Conservation (phyloP, 257 asterid genomes). For the Fraxinus anomala region DNA sequence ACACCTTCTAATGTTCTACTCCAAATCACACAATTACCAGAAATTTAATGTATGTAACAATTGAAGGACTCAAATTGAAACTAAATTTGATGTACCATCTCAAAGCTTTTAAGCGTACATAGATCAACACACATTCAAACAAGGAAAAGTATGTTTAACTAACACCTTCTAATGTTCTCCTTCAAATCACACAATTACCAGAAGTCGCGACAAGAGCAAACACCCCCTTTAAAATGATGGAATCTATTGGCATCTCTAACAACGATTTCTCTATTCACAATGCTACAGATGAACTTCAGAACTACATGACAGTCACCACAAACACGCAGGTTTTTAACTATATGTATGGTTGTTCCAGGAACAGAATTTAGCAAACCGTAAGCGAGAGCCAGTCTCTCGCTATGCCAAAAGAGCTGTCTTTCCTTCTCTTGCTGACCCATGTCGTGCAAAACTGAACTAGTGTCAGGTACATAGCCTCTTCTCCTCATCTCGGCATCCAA, state of each 20-base stretch:
- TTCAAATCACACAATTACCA: slow-evolving; percentile 40
- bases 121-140: neutral
- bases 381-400: slow-evolving; percentile 77
- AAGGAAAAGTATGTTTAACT: neutral
- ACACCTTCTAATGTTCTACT: neutral
- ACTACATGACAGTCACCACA: slow-evolving; percentile 73
- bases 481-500: slow-evolving; percentile 66
- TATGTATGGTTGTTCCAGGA: slow-evolving; percentile 50
- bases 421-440: slow-evolving; percentile 76
- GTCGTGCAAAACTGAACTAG: slow-evolving; percentile 66
- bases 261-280: slow-evolving; percentile 49
- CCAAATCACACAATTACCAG: slow-evolving; percentile 40
- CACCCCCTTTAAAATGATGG: slow-evolving; percentile 68
- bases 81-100: too few relatives aligned
- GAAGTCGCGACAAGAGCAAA: slow-evolving; percentile 63
- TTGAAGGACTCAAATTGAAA: too few relatives aligned
- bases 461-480: slow-evolving; percentile 72
- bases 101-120: neutral
- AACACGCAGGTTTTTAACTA: slow-evolving; percentile 67
- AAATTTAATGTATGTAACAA: slow-evolving; percentile 14
- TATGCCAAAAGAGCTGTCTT: slow-evolving; percentile 81
- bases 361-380: slow-evolving; percentile 70
- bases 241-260: slow-evolving; percentile 72
- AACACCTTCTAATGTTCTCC: neutral
- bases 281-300: slow-evolving; percentile 52